Percentiles rank a stretch among this genome's conserved stretches.
These are phyloP conservation scores for Verticillium nubilum DNA, from an alignment of 2,329 filamentous ascomycete species.

Conservation along the genomic window DNA sequence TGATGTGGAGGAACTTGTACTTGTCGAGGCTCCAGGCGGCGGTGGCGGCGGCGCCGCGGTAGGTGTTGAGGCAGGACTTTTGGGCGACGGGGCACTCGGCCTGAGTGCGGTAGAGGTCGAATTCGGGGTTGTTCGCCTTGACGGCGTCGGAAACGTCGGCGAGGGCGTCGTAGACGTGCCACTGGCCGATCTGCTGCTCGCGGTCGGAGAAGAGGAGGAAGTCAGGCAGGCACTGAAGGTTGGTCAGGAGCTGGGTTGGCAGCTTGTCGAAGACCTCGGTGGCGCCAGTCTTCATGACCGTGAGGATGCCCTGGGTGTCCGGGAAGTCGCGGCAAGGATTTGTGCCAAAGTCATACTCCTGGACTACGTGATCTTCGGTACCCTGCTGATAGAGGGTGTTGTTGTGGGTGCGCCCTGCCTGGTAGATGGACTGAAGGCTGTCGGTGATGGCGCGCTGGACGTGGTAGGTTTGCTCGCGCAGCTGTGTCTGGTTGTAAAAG, in stretches of 20 bases:
- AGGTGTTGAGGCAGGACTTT: constrained; percentile 32
- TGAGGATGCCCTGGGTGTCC: constrained; percentile 35
- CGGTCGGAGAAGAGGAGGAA: constrained; percentile 53
- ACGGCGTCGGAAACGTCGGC: constrained; percentile 30
- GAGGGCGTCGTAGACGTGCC: constrained; percentile 35
- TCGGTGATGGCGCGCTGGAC: constrained; percentile 2
- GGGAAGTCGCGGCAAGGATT: constrained; percentile 35
- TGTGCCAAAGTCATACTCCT: constrained; percentile 28
- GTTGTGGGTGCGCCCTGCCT: constrained; percentile 23
- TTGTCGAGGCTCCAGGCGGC: constrained; percentile 52
- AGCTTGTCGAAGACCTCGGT: constrained; percentile 49
- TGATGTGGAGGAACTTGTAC: constrained; percentile 57
- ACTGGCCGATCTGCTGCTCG: constrained; percentile 44
- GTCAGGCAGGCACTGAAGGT: constrained; percentile 47
- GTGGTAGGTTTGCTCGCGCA: background rate
- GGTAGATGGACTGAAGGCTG: background rate
- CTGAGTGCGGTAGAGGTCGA: constrained; percentile 39
- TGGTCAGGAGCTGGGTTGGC: constrained; percentile 50
- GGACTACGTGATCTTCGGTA: constrained; percentile 24
- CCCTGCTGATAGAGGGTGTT: constrained; percentile 32
- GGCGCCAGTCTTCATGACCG: constrained; percentile 56
- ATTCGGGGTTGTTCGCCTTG: constrained; percentile 34
- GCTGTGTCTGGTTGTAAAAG: constrained; percentile 1
- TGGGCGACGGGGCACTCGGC: constrained; percentile 40
- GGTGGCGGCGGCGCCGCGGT: constrained; percentile 14